A percentile compares a stretch with the other conserved stretches of the same genome.
These are phyloP conservation scores for Backusella circina DNA, from an alignment of 192 early-diverging fungal genomes.

Conservation along the genomic window DNA sequence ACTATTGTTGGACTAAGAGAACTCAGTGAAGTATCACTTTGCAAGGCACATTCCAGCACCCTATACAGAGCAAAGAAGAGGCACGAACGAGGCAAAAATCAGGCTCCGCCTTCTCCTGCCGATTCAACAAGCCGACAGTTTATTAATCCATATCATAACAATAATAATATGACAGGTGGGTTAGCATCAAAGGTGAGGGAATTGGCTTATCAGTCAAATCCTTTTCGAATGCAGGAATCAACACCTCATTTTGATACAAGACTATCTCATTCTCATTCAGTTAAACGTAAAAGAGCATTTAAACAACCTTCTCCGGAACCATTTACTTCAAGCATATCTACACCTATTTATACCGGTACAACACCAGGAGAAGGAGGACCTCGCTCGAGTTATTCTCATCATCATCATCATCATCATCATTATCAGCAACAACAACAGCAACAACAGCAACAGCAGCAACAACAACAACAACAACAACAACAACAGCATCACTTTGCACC, in stretches of 20 bases:
- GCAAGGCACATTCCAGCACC: conserved; percentile 37
- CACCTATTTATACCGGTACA: conserved; percentile 3
- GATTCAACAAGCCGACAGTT: conserved; percentile 11
- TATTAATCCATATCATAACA: not conserved
- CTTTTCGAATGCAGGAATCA: not conserved
- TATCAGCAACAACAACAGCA: not conserved
- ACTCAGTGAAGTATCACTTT: conserved; percentile 33
- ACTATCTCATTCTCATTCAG: conserved; percentile 1
- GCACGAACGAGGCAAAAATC: conserved; percentile 8
- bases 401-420: not conserved
- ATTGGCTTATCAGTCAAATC: not conserved
- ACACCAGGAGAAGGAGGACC: not conserved
- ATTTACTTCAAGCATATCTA: conserved; percentile 7
- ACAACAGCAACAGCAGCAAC: no score
- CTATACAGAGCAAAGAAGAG: conserved; percentile 37
- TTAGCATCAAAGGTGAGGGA: conserved; percentile 16
- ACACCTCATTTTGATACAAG: not conserved
- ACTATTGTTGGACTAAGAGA: conserved; percentile 20
- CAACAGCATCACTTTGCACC: not conserved
- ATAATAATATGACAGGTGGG: not conserved
- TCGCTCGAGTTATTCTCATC: not conserved
- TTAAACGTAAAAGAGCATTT: conserved; percentile 1
- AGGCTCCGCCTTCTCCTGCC: conserved; percentile 28
- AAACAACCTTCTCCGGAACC: not conserved
- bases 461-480: not conserved